Base-by-base conservation (phyloP, 2,329 filamentous ascomycete species). In the Parafenestella ontariensis region DNA sequence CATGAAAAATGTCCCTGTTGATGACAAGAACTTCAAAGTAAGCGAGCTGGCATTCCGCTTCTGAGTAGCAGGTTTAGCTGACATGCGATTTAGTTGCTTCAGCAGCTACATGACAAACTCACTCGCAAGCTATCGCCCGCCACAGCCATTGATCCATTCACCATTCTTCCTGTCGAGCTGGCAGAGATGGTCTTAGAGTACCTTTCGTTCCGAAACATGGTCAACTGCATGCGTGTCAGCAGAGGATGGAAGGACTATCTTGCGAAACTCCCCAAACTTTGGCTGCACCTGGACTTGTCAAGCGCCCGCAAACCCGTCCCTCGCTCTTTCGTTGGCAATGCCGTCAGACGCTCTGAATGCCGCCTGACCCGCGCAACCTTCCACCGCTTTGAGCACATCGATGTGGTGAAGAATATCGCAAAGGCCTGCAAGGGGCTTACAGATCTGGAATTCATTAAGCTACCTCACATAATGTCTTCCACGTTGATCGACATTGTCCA, bases 171-270 rank as follows among this genome's bases (percentile, higher is more conserved):
- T 0, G 68, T 81, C 1, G 85, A 87, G 62, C 65, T 87, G 21
- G 80, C 80, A 5, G 76, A 79, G 31, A 76, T 82, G 65, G 73
- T 86, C 1, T 64, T 87, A n/a, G 71, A 74, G 9, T 75, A 83
- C 56, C 74, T 87, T n/a, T 71, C 76, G 26, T 85, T 87, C 66
- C 76, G 72, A 45, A 74, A 85, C 48, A 74, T 81, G 46, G 75
- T 83, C 72, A 82, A 76, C 36, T 79, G 82, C 42, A 77, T 83
- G 40, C 78, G 82, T 7, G 85, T 87, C 2, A 86, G 81, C 33
- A 83, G 79, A 68, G 72, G 75, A 43, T 88, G 85, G 85, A 74
- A 78, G 10, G 70, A 66, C n/a, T 81, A 85, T 40, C 74, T 87
- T 0, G 71, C 70, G 9, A 79, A 78, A 3, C 68, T 79, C 23